A percentile compares a stretch with the other conserved stretches of the same genome.
Conservation (phyloP, 2,329 filamentous ascomycete genomes). For the Aspergillus spinulosporus region DNA sequence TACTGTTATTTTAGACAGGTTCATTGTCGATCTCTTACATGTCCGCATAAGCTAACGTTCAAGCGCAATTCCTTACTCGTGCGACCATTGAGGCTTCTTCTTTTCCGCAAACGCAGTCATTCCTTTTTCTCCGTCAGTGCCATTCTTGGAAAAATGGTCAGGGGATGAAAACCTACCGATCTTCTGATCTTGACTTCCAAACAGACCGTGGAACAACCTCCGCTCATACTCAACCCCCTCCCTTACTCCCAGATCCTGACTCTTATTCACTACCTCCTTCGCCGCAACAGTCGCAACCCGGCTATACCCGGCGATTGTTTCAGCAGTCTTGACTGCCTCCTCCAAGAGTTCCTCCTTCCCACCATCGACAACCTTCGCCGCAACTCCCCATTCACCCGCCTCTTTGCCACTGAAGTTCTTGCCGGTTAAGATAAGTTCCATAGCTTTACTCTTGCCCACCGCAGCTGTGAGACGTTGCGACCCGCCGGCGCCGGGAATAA, state of each 20-base stretch:
- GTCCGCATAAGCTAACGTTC: background rate
- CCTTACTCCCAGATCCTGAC: conserved; percentile 80
- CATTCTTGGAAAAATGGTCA: background rate
- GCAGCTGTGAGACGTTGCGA: conserved; percentile 83
- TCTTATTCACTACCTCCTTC: conserved; percentile 99
- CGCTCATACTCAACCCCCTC: conserved; percentile 96
- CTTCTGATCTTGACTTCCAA: conserved; percentile 96
- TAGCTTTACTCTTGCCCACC: conserved; percentile 79
- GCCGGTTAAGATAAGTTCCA: conserved; percentile 89
- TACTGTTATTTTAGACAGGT: background rate
- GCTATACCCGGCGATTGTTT: conserved; percentile 84
- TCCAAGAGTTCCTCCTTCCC: conserved; percentile 80
- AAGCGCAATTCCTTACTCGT: conserved; percentile 58
- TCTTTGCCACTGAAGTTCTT: conserved; percentile 80
- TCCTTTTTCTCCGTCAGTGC: conserved; percentile 39
- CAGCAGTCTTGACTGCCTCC: conserved; percentile 77
- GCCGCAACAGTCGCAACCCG: conserved; percentile 82
- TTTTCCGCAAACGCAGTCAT: conserved; percentile 96
- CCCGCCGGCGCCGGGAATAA: conserved; percentile 88
- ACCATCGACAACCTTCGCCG: conserved; percentile 72
- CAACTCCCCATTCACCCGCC: conserved; percentile 87
- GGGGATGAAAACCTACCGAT: conserved; percentile 60
- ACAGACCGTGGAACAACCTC: conserved; percentile 86
- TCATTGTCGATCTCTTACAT: background rate
- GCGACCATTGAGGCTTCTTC: conserved; percentile 85